These are phyloP conservation scores for Mortierella claussenii DNA, from an alignment of 192 early-diverging fungal genomes.

Conservation along the genomic window DNA sequence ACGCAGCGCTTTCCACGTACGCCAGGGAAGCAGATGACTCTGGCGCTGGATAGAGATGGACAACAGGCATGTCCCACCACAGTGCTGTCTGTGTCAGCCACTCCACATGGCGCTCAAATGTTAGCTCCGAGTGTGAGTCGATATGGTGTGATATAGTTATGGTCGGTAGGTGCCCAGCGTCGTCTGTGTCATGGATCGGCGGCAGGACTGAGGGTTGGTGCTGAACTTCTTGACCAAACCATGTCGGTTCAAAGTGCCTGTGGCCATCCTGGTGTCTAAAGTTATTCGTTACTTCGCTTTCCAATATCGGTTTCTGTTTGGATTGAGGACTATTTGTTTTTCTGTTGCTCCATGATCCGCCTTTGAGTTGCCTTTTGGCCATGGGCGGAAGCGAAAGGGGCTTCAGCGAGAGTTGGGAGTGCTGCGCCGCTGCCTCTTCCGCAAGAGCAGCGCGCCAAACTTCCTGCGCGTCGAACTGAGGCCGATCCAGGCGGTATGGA, in stretches of 20 bases:
- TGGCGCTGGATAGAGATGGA: slow-evolving; percentile 37
- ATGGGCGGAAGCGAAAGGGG: slow-evolving; percentile 13
- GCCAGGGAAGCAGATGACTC: neutral
- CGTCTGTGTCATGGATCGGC: neutral
- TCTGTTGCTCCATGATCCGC: neutral
- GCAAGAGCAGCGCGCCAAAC: slow-evolving; percentile 14
- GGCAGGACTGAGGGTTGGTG: neutral
- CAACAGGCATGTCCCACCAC: slow-evolving; percentile 53
- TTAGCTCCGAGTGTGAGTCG: slow-evolving; percentile 37
- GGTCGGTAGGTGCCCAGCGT: slow-evolving; percentile 6
- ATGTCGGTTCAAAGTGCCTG: slow-evolving; percentile 26
- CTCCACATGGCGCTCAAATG: slow-evolving; percentile 49
- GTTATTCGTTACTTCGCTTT: too few species aligned
- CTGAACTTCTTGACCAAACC: slow-evolving; percentile 10
- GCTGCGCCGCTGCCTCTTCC: slow-evolving; percentile 16
- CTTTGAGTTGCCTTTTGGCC: neutral
- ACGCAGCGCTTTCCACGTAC: slow-evolving; percentile 39
- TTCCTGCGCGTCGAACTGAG: slow-evolving; percentile 23
- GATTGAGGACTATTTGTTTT: neutral
- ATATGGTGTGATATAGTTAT: slow-evolving; percentile 42
- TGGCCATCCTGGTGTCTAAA: neutral
- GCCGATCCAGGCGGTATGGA: slow-evolving; percentile 47
- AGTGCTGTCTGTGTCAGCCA: slow-evolving; percentile 52
- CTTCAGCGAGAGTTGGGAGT: neutral
- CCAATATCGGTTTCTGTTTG: neutral